A percentile compares a stretch with the other conserved stretches of the same genome.
Conservation (phyloP, 257 asterid genomes). For the Nicotiana paniculata region DNA sequence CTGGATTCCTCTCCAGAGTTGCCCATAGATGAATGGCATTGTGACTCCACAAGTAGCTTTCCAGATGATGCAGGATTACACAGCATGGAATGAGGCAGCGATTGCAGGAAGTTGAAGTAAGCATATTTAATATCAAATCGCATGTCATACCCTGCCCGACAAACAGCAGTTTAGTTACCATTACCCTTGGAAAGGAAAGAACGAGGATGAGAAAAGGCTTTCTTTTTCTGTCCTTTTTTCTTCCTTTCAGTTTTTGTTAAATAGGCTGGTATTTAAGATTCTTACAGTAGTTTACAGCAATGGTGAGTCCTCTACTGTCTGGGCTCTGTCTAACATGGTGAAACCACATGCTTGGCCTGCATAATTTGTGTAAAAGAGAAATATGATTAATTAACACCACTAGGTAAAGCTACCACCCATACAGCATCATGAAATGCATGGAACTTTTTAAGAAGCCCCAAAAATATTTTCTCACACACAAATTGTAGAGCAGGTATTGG, state of each 20-base stretch:
- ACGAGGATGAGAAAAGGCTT: neutral
- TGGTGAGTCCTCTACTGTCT: conserved; percentile 59
- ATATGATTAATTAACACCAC: neutral
- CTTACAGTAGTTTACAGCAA: conserved; percentile 83
- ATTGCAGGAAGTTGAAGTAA: conserved; percentile 81
- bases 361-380: conserved; percentile 8
- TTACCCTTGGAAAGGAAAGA: neutral
- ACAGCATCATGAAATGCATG: neutral
- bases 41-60: conserved; percentile 11
- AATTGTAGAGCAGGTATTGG: neutral
- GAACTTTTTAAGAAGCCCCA: neutral
- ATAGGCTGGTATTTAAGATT: neutral
- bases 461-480: neutral
- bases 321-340: conserved; percentile 78
- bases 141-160: conserved; percentile 90
- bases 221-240: neutral
- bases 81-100: conserved; percentile 35
- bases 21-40: neutral
- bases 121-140: conserved; percentile 82
- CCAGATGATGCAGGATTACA: conserved; percentile 10
- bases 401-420: neutral
- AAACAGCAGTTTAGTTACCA: conserved; percentile 8
- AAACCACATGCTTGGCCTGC: conserved; percentile 99
- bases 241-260: neutral
- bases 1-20: conserved; percentile 23